These are phyloP conservation scores for Pseudotulostoma volvatum DNA, from an alignment of 495 filamentous ascomycete species.

Conservation along the genomic window DNA sequence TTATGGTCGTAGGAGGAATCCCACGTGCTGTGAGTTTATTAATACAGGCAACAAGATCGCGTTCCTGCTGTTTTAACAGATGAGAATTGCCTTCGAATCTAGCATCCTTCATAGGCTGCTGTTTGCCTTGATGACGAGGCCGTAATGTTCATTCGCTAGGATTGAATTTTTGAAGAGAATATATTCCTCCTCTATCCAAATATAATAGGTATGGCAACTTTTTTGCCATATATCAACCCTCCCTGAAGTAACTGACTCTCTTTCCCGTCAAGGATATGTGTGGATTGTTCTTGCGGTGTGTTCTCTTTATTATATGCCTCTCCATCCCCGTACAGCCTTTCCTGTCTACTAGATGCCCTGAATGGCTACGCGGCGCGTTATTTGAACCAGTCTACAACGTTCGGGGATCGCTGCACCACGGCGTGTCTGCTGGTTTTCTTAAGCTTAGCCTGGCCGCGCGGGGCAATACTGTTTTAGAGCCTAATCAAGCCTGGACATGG, in stretches of 20 bases:
- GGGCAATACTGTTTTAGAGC: constrained; percentile 67
- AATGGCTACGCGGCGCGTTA: constrained; percentile 66
- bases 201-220: constrained; percentile 54
- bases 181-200: constrained; percentile 94
- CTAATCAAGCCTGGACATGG: constrained; percentile 70
- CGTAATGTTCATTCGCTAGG: too few relatives aligned
- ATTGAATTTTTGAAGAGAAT: constrained; percentile 59
- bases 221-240: neutral
- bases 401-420: constrained; percentile 77
- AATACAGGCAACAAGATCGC: too few relatives aligned
- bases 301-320: constrained; percentile 80
- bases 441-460: constrained; percentile 63
- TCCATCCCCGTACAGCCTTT: constrained; percentile 79
- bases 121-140: too few relatives aligned
- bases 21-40: too few relatives aligned
- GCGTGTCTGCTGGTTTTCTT: constrained; percentile 73
- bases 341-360: constrained; percentile 72
- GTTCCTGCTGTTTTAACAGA: too few relatives aligned
- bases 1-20: too few relatives aligned
- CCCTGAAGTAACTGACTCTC: neutral
- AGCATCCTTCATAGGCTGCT: too few relatives aligned
- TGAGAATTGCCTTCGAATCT: too few relatives aligned
- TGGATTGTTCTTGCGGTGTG: constrained; percentile 68
- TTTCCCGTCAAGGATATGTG: constrained; percentile 45
- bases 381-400: constrained; percentile 65